phyloP scores from a whole-genome alignment of 345 rosid genomes.

The Aquilaria sinensis region DNA sequence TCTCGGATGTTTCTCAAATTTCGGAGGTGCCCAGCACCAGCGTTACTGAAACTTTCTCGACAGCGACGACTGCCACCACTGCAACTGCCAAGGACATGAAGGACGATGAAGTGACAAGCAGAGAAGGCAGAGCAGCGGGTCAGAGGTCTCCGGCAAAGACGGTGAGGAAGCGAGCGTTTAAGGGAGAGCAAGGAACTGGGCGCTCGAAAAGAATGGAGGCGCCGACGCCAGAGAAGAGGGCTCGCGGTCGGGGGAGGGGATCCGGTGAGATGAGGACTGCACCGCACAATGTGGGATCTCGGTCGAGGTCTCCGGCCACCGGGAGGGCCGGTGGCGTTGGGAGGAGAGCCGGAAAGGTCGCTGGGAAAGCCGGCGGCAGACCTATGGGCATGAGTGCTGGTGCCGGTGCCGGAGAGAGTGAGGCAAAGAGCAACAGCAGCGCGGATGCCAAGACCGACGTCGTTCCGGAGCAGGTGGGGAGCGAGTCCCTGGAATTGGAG shows the following conservation, averaged over 20 bases:
- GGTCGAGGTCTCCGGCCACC: conserved; percentile 34
- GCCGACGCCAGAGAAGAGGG: conserved; percentile 20
- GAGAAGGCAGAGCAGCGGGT: conserved; percentile 20
- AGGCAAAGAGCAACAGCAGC: conserved; percentile 14
- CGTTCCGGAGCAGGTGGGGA: conserved; percentile 20
- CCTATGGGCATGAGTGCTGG: background rate
- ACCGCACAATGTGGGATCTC: conserved; percentile 29
- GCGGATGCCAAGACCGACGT: conserved; percentile 9
- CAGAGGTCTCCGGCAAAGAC: conserved; percentile 31
- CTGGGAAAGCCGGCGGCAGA: conserved; percentile 20
- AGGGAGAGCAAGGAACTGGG: conserved; percentile 11
- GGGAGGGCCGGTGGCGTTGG: conserved; percentile 22
- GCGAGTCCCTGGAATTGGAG: conserved; percentile 52
- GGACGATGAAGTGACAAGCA: conserved; percentile 62
- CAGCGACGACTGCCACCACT: conserved; percentile 39
- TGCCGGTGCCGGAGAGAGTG: conserved; percentile 13
- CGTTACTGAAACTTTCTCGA: conserved; percentile 36
- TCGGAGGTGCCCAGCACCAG: conserved; percentile 56
- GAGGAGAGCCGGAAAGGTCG: conserved; percentile 27
- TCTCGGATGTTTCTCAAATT: conserved; percentile 35
- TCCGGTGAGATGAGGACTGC: conserved; percentile 16
- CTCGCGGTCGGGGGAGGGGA: conserved; percentile 22
- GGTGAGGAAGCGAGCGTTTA: conserved; percentile 33
- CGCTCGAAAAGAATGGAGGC: conserved; percentile 20
- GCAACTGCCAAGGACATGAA: conserved; percentile 23